These are phyloP conservation scores for Rhexocercosporidium sp. DNA, from an alignment of 2,329 filamentous ascomycete genomes.

Conservation along the genomic window DNA sequence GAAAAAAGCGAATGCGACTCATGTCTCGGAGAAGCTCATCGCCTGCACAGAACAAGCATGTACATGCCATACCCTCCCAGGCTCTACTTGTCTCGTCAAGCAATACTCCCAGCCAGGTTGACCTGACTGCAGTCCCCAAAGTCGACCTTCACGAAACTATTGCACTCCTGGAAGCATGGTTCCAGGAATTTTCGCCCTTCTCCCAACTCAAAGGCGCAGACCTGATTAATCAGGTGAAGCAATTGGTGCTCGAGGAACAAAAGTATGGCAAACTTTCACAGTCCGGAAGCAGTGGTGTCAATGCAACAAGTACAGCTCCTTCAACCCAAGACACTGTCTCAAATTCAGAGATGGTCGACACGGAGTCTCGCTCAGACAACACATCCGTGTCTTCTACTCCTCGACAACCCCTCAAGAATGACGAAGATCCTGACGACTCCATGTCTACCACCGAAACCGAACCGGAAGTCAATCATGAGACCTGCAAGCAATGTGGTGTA, in stretches of 20 bases:
- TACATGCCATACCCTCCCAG: background rate
- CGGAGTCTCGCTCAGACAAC: slow-evolving; percentile 14
- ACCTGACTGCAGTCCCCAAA: background rate
- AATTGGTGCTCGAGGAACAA: slow-evolving; percentile 8
- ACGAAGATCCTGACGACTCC: background rate
- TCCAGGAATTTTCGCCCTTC: slow-evolving; percentile 4
- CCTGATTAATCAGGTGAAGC: slow-evolving; percentile 6
- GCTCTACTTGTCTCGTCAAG: background rate
- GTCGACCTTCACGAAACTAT: slow-evolving; percentile 2
- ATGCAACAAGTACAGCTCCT: background rate
- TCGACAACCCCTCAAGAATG: background rate
- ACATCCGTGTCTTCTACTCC: slow-evolving; percentile 26
- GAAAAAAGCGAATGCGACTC: background rate
- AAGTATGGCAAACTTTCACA: slow-evolving; percentile 2
- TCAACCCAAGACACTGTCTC: slow-evolving; percentile 5
- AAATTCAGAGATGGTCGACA: slow-evolving; percentile 6
- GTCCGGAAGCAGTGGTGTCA: background rate
- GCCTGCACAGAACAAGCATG: background rate
- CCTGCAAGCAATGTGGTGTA: slow-evolving; percentile 7
- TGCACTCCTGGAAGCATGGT: background rate
- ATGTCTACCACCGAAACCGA: background rate
- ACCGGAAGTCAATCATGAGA: background rate
- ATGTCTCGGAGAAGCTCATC: background rate
- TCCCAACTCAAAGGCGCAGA: slow-evolving; percentile 13
- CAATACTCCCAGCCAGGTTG: background rate